Evolutionary conservation across 1,284 basidiomycete genomes (phyloP), one percentile per base, ranked within the genome.

Genomic region (Golubevia sp.): DNA sequence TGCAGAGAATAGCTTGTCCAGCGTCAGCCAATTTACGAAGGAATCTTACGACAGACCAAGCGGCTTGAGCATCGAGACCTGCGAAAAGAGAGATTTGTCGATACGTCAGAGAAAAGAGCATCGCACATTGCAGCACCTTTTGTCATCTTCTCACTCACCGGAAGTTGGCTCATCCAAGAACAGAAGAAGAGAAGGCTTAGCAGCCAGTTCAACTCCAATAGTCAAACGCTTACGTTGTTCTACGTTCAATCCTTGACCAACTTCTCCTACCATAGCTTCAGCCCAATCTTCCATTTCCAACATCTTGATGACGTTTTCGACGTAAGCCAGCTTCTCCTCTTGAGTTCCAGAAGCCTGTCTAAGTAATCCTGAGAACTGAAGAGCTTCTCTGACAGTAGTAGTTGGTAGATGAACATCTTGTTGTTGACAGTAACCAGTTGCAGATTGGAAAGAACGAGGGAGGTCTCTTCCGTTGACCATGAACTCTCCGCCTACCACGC

Each of bases 1-100:
- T 85, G 62, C 80, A 84, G 48, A 84, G 67, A 49, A 84, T 78
- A 18, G 80, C 75, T 49, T 84, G 72, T 49, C 80, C 64, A 59
- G 77, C 67, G 58, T 65, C 58, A 24, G 83, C 80, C 7, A 85
- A 69, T 68, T 83, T 79, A 51, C 77, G 70, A 8, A 84, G 64
- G 70, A 84, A 79, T 1, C 76, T 73, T 18, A 77, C 71, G 30
- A 84, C 69, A n/a, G 69, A 70, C 69, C 73, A 75, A 59, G 67
- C 59, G 63, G 66, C 59, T 65, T 73, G 67, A 67, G 73, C 55
- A 67, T 73, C 59, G 59, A 61, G 23, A 56, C 51, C 73, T 67
- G 15, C 61, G 50, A 51, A 21, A 51, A 51, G 21, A 51, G 21
- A 21, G 50, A 51, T 51, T 8, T 5, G 13, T 21, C 4, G 15